Evolutionary conservation across 495 filamentous ascomycete species (phyloP), one percentile per base, ranked within the genome.

Genomic region (Beverwykella pulmonaria): DNA sequence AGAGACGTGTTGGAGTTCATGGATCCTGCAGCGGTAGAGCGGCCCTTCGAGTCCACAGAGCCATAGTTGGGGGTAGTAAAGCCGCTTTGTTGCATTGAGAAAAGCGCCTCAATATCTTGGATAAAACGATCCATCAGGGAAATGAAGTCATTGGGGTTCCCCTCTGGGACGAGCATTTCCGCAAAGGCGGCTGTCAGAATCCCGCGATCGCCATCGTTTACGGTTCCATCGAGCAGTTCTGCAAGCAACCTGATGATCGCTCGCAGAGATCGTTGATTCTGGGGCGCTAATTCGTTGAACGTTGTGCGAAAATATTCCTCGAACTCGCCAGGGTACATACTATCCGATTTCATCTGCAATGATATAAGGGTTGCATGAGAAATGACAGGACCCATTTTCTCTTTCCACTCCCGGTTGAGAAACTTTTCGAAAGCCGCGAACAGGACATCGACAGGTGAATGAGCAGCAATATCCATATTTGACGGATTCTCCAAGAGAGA

Each of bases 391-490:
- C 95, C 95, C 82, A 97, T 93, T 65, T 90, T 88, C 53, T 92
- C 87, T 58, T 82, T 86, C 94, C 94, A 98, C 29, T 92, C 92
- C 61, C 90, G 88, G 61, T 85, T 86, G 72, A 97, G 81, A 66
- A 97, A 98, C 63, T 94, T 97, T 70, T 96, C 92, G 72, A 98
- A 98, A 1, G 93, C 91, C 19, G 88, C 88, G 70, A 97, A 96
- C 10, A 97, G 81, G n/a, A 93, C 88, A 73, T 97, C 92, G 22
- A 96, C 86, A 14, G 90, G 83, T 2, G 90, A 83, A 61, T 96
- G 90, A 1, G 87, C 85, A 3, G 90, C 86, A 14, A 86, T 80
- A 55, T 95, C 86, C 46, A 89, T 79, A 65, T 88, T 89, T 53
- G 82, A 87, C 0, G 92, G 90, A 67, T 90, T 87, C 75, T 96